phyloP scores from a whole-genome alignment of 176 grass and related monocot genomes.

The Aegilops tauschii region DNA sequence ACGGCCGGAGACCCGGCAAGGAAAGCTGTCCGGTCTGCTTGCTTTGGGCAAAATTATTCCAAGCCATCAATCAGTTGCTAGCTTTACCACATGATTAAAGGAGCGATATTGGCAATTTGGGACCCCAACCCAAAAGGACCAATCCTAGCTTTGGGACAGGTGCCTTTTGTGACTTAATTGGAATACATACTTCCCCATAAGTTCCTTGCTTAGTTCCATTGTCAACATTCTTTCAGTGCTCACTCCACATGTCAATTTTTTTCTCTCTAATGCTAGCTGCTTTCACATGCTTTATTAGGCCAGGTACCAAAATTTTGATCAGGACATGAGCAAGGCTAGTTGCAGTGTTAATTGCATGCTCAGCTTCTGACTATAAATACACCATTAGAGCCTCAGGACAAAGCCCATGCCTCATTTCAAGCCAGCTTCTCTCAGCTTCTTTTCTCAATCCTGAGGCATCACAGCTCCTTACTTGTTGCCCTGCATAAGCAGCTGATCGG shows the following conservation, averaged over 20 bases:
- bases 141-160: background rate
- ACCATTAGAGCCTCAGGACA: background rate
- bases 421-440: background rate
- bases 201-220: constrained; percentile 25
- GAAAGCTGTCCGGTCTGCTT: background rate
- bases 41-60: background rate
- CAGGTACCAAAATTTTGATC: background rate
- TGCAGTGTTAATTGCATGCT: background rate
- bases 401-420: constrained; percentile 31
- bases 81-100: background rate
- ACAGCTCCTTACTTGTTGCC: background rate
- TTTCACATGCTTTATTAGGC: constrained; percentile 16
- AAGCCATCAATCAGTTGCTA: background rate
- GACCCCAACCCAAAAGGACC: background rate
- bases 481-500: background rate
- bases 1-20: background rate
- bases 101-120: background rate
- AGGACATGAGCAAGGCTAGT: background rate
- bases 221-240: background rate
- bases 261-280: constrained; percentile 2
- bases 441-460: constrained; percentile 7
- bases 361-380: background rate
- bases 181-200: background rate
- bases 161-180: background rate
- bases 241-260: background rate